Base-by-base conservation (phyloP, 257 asterid species). In the Gardenia jasminoides region DNA sequence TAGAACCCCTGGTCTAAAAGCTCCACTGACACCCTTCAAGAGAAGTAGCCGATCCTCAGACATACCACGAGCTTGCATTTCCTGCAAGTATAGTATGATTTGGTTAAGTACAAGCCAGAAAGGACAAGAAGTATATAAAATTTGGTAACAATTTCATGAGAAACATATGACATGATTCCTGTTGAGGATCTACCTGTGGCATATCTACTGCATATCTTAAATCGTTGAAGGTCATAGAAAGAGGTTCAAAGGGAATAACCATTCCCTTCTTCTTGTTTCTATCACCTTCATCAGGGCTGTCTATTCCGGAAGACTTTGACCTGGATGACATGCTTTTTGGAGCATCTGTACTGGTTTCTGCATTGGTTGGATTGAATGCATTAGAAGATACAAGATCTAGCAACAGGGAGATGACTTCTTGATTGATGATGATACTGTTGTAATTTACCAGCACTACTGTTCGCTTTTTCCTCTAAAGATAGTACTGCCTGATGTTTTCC, bases 181-280 rank as follows among this genome's bases (percentile, higher is more conserved):
- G 5, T 12, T 47, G 16, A 1, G 5, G 58, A 52, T 15, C 0
- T 54, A 94, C 98, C 98, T 87, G 76, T 73, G 99, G 99, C 83
- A 92, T 89, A 33, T 95, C 97, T 4, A 93, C 96, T 22, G 90
- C 88, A 79, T 95, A 95, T 86, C 82, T 91, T 74, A 95, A 86
- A 85, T 93, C 89, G 82, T 84, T 88, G 50, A 95, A 95, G 39
- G 89, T 85, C 88, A 95, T 87, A 73, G 97, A 89, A 85, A 93
- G 97, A 72, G 97, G 94, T 79, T 88, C 79, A 76, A 95, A 95
- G 1, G 99, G 99, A 70, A 95, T 92, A 87, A 90, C 94, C 98
- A 93, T 90, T 82, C 99, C 98, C 78, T 82, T 87, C 97, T 92
- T 93, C 97, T 92, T 93, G 91, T 56, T 81, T 59, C 50, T 13